Evolutionary conservation across 371 early-diverging fungal genomes (phyloP).

Genomic region (Blakeslea trispora): DNA sequence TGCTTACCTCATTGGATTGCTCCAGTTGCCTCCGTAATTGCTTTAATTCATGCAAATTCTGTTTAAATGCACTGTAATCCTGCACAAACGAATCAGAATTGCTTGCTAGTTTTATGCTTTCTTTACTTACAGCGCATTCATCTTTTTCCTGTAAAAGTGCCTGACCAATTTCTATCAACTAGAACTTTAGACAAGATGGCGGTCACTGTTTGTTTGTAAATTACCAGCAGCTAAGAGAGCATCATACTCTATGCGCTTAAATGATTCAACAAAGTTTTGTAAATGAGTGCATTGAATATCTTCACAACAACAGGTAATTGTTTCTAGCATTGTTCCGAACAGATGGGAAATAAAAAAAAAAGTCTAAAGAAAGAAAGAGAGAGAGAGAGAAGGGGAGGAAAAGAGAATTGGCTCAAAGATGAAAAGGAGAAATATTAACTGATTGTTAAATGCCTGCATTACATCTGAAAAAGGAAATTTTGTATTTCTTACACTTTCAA

Average conservation of each 20-base stretch:
- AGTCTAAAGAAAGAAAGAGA: background rate
- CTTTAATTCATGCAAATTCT: constrained; percentile 16
- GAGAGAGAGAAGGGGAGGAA: background rate
- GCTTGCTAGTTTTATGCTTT: too few relatives aligned
- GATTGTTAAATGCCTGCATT: too few relatives aligned
- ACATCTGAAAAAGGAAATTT: too few relatives aligned
- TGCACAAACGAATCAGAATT: too few relatives aligned
- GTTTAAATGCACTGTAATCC: constrained; percentile 10
- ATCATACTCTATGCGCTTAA: constrained; percentile 14
- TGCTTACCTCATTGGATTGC: constrained; percentile 12
- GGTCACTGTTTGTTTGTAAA: too few relatives aligned
- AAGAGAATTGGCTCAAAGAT: too few relatives aligned
- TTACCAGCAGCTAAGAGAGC: constrained; percentile 24
- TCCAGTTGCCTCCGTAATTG: constrained; percentile 16
- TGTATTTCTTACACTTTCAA: too few relatives aligned
- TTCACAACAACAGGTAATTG: constrained; percentile 19
- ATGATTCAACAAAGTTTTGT: constrained; percentile 19
- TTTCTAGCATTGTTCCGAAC: background rate
- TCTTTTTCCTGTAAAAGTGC: constrained; percentile 14
- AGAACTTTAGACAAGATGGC: too few relatives aligned
- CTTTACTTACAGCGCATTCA: background rate
- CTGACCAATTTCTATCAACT: constrained; percentile 22
- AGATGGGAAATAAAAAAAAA: background rate
- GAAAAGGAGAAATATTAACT: too few relatives aligned
- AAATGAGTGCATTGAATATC: constrained; percentile 1